A percentile compares a stretch with the other conserved stretches of the same genome.
phyloP scores from a whole-genome alignment of 148 eudicot genomes.

The Amaranthus palmeri region DNA sequence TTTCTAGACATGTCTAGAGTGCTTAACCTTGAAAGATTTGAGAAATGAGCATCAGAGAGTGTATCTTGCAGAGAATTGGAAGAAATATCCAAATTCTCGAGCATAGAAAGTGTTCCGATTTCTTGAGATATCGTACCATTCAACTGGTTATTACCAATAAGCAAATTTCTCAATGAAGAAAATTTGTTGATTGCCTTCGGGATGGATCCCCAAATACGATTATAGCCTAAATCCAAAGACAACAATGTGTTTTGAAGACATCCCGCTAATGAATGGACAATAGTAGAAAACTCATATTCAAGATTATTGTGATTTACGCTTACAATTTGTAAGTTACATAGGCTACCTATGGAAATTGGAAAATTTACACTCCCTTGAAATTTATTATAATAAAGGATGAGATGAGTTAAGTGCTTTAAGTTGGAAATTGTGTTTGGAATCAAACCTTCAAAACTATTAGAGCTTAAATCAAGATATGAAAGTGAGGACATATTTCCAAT shows the following conservation, averaged over 20 bases:
- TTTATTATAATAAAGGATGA: background rate
- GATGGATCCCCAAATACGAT: constrained; percentile 13
- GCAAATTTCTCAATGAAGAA: background rate
- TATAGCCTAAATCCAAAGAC: constrained; percentile 4
- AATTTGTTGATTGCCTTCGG: constrained; percentile 14
- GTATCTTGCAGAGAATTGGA: constrained; percentile 24
- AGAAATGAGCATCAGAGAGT: constrained; percentile 19
- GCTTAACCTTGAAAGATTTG: constrained; percentile 19
- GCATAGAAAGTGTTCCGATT: constrained; percentile 22
- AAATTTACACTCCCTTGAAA: background rate
- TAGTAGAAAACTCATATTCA: background rate
- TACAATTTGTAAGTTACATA: constrained; percentile 7
- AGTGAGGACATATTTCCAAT: background rate
- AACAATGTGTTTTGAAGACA: background rate
- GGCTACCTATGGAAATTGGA: background rate
- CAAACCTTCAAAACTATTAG: background rate
- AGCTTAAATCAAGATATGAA: constrained; percentile 1
- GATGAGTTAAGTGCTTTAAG: background rate
- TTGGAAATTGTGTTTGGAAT: background rate
- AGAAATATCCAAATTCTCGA: constrained; percentile 13
- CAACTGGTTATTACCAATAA: constrained; percentile 17
- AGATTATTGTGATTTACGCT: background rate
- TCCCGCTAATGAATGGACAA: constrained; percentile 4
- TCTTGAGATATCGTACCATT: constrained; percentile 8
- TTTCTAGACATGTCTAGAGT: constrained; percentile 21